phyloP scores from a whole-genome alignment of 75 land plant species.

The Cupressus sempervirens region DNA sequence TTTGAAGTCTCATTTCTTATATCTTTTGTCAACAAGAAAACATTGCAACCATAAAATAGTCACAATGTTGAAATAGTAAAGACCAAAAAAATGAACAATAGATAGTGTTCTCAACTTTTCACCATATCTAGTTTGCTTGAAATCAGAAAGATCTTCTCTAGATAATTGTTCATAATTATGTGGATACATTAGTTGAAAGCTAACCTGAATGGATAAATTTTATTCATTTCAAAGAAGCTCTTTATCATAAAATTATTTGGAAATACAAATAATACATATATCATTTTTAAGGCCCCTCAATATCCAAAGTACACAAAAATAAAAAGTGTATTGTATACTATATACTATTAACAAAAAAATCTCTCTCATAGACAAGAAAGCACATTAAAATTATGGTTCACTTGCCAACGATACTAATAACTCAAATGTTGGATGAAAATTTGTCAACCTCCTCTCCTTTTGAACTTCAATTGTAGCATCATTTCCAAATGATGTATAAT shows the following conservation, averaged over 20 bases:
- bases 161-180: too few species aligned
- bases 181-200: too few species aligned
- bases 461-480: conserved; percentile 70
- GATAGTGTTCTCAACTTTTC: too few species aligned
- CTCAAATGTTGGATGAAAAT: conserved; percentile 70
- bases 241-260: too few species aligned
- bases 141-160: too few species aligned
- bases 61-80: too few species aligned
- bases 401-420: conserved; percentile 86
- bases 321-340: too few species aligned
- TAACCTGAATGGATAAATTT: too few species aligned
- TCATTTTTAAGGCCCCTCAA: conserved; percentile 1
- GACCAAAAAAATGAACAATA: too few species aligned
- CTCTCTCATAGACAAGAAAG: neutral
- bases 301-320: neutral
- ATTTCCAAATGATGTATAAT: conserved; percentile 49
- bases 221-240: too few species aligned
- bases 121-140: too few species aligned
- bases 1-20: neutral
- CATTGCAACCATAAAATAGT: neutral
- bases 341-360: neutral
- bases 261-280: too few species aligned
- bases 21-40: neutral
- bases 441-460: conserved; percentile 57
- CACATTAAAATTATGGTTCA: neutral